Evolutionary conservation across 164 flowering plant genomes (phyloP), one percentile per base, ranked within the genome.

Genomic region (Vitis vinifera): DNA sequence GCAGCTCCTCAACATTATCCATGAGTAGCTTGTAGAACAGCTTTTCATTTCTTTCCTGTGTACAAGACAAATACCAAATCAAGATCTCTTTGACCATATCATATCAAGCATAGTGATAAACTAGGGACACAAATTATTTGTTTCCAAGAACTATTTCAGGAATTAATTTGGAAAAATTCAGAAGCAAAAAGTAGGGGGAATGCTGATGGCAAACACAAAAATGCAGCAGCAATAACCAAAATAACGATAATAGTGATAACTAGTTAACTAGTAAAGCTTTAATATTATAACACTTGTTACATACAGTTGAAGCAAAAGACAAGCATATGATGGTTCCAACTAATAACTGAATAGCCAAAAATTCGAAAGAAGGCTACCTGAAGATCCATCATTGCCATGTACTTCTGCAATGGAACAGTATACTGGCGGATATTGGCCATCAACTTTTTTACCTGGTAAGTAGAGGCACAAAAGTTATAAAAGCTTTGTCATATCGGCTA

Each of bases 1-100:
- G 87, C 29, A 84, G 75, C 77, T 84, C 85, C 75, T 84, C 87
- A 10, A 84, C 87, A 74, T 84, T 68, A 3, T 84, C 87, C 55
- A 82, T 80, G 13, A 84, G 82, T 73, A 84, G 85, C 71, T 82
- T 81, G 77, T 83, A 81, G 70, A 83, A 83, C 65, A 83, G 72
- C 61, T 58, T 78, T 62, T 81, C 76, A 71, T 83, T 83, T 61
- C 73, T 70, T 59, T 81, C 84, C 86, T 83, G 78, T 29, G 58
- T 63, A 9, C 16, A 15, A 61, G 29, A 58, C 13, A 55, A 17
- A 58, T 8, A 1, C n/a, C 7, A 9, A 13, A 59, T 10, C 59
- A 31, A 37, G 44, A 37, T 37, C 44, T 37, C 44, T 37, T 37
- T 37, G 44, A 37, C 44, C 44, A 37, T 0, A 3, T 3, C 7